Evolutionary conservation across 2,329 filamentous ascomycete genomes (phyloP).

Genomic region (Penicillium palitans): DNA sequence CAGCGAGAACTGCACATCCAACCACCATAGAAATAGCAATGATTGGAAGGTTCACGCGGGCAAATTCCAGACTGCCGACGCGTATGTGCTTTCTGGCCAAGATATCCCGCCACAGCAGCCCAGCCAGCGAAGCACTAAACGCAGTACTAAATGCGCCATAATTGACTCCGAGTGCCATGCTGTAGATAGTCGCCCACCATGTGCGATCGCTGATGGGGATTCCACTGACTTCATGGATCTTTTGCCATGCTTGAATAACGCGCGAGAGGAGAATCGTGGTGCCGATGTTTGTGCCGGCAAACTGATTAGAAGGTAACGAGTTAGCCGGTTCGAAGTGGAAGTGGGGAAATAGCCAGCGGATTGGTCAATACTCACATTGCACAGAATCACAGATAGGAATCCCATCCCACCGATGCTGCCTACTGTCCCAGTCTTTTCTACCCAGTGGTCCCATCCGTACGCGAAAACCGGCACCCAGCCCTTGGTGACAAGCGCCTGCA

Average conservation of each 20-base stretch:
- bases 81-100: slow-evolving; percentile 66
- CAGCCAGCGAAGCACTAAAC: slow-evolving; percentile 70
- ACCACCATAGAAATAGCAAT: slow-evolving; percentile 68
- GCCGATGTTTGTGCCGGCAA: slow-evolving; percentile 74
- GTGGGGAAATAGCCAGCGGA: not conserved
- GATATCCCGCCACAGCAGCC: slow-evolving; percentile 72
- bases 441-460: slow-evolving; percentile 72
- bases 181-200: slow-evolving; percentile 73
- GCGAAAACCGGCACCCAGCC: slow-evolving; percentile 75
- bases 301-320: slow-evolving; percentile 47
- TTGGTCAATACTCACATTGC: slow-evolving; percentile 61
- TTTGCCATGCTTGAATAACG: slow-evolving; percentile 67
- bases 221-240: slow-evolving; percentile 54
- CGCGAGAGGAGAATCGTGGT: slow-evolving; percentile 72
- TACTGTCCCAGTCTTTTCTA: slow-evolving; percentile 66
- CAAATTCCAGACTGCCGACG: slow-evolving; percentile 65
- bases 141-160: slow-evolving; percentile 72
- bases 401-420: slow-evolving; percentile 72
- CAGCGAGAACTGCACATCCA: slow-evolving; percentile 61
- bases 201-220: slow-evolving; percentile 61
- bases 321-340: slow-evolving; percentile 12
- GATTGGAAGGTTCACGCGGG: slow-evolving; percentile 67
- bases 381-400: slow-evolving; percentile 68
- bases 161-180: slow-evolving; percentile 73
- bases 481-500: slow-evolving; percentile 70